Evolutionary conservation across 2,329 filamentous ascomycete genomes (phyloP).

Genomic region (Teratosphaeria nubilosa): DNA sequence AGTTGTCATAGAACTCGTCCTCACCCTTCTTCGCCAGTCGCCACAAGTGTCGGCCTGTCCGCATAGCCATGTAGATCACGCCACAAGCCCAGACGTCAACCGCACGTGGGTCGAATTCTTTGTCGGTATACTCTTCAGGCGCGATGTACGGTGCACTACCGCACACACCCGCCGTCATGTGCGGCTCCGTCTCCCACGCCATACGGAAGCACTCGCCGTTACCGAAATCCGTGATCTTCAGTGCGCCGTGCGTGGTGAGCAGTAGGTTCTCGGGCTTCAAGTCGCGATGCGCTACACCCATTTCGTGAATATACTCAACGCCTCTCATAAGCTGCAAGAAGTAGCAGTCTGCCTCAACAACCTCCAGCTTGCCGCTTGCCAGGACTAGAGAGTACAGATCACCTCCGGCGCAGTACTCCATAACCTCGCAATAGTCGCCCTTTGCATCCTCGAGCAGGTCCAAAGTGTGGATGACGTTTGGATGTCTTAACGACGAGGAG

Average conservation of each 20-base stretch:
- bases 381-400: constrained; percentile 92
- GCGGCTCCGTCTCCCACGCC: constrained; percentile 97
- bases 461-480: constrained; percentile 95
- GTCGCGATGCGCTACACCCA: constrained; percentile 95
- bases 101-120: constrained; percentile 93
- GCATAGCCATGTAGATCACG: constrained; percentile 99
- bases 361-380: constrained; percentile 81
- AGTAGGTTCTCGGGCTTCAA: constrained; percentile 95
- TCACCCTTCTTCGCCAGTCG: constrained; percentile 93
- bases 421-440: constrained; percentile 96
- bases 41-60: constrained; percentile 91
- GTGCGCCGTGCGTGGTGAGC: constrained; percentile 77
- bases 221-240: constrained; percentile 98
- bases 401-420: constrained; percentile 97
- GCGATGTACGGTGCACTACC: constrained; percentile 96
- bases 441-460: constrained; percentile 93
- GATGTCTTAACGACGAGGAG: constrained; percentile 88
- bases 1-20: constrained; percentile 93
- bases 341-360: constrained; percentile 89
- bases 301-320: constrained; percentile 98
- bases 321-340: constrained; percentile 99
- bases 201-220: constrained; percentile 99
- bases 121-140: constrained; percentile 89
- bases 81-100: constrained; percentile 98
- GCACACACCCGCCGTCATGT: constrained; percentile 95